phyloP scores from a whole-genome alignment of 2,329 filamentous ascomycete genomes.

The Hypoxylon sp. region DNA sequence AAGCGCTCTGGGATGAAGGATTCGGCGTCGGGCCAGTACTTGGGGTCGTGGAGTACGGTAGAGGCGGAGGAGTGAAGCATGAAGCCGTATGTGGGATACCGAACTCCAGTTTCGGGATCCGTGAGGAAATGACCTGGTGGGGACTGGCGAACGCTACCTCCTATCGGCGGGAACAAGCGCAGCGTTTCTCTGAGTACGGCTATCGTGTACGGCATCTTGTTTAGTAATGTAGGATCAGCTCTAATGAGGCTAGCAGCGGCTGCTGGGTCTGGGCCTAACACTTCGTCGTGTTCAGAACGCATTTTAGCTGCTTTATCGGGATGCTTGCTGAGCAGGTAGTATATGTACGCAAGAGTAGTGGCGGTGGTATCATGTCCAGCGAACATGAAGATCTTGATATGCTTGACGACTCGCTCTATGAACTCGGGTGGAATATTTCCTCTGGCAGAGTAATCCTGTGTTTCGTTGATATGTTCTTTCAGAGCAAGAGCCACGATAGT shows the following conservation, averaged over 20 bases:
- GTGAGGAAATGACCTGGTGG: slow-evolving; percentile 56
- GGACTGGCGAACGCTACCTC: slow-evolving; percentile 59
- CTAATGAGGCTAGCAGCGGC: slow-evolving; percentile 58
- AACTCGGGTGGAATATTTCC: slow-evolving; percentile 43
- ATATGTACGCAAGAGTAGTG: slow-evolving; percentile 49
- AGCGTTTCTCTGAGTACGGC: slow-evolving; percentile 69
- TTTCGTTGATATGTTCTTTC: slow-evolving; percentile 47
- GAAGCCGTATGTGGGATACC: slow-evolving; percentile 59
- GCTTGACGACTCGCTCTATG: slow-evolving; percentile 45
- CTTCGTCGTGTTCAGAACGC: slow-evolving; percentile 54
- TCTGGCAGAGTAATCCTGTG: slow-evolving; percentile 28
- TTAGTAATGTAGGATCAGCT: slow-evolving; percentile 62
- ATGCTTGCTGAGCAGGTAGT: slow-evolving; percentile 47
- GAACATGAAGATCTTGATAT: slow-evolving; percentile 55
- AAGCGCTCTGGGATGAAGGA: slow-evolving; percentile 62
- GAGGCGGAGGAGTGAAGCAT: slow-evolving; percentile 46
- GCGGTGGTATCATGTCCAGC: slow-evolving; percentile 56
- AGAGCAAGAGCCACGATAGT: slow-evolving; percentile 53
- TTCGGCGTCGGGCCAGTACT: slow-evolving; percentile 58
- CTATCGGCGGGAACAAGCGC: slow-evolving; percentile 65
- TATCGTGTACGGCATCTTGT: slow-evolving; percentile 65
- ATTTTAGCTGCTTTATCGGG: slow-evolving; percentile 46
- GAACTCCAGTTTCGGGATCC: slow-evolving; percentile 60
- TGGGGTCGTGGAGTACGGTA: slow-evolving; percentile 53
- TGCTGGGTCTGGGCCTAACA: slow-evolving; percentile 63